Evolutionary conservation across 169 alveolate genomes (phyloP), one percentile per base, ranked within the genome.

Genomic region (Cryptosporidium viatorum): DNA sequence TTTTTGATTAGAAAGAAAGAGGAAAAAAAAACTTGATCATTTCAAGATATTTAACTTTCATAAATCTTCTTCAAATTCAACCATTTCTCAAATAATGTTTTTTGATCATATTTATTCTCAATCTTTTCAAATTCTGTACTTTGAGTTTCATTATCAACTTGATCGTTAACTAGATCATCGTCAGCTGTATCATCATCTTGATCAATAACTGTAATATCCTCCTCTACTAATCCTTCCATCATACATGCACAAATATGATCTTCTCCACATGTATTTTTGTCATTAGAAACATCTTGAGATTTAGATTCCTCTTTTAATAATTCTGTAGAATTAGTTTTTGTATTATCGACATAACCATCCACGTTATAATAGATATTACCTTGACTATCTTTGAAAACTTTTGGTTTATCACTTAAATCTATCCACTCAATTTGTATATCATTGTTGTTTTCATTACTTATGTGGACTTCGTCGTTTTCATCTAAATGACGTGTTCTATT

Each of bases 151-250:
- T 70, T 0, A 9, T 45, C 5, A 26, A 23, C 68, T 12, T 35
- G 8, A 51, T 48, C 29, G 23, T 16, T 65, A 10, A 14, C 41
- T n/a, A 43, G 85, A 33, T 71, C 69, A 10, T 23, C 67, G 7
- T 35, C 39, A 51, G 1, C n/a, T 0, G 31, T 48, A 52, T 71
- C 52, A 12, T 41, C 85, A 48, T 71, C 85, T 23, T n/a, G 2
- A 39, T 73, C 86, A 33, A 73, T 12, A 16, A 73, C 55, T 18
- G 86, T 73, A 73, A 73, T 73, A 35, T 73, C 86, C 26, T 73
- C 86, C 2, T 73, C 59, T 29, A 23, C 29, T 4, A 58, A n/a
- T 29, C 86, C 86, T 0, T 73, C 71, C 31, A 55, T 6, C 71
- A 73, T 73, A 29, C 86, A 73, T 18, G 58, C 51, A 33, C 58